phyloP scores from a whole-genome alignment of 345 rosid species.

The Corchorus olitorius region DNA sequence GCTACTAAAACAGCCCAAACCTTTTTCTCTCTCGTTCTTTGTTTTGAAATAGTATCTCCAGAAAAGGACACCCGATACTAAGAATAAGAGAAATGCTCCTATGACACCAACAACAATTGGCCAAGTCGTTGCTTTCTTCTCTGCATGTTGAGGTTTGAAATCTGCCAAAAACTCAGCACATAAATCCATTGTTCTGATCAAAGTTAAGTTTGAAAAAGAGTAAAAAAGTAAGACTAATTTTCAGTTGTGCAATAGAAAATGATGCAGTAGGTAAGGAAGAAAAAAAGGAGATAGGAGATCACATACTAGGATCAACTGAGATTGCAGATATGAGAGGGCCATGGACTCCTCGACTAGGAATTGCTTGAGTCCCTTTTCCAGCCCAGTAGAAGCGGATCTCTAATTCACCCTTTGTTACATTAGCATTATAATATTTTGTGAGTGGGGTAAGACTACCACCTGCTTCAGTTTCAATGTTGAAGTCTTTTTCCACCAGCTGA shows the following conservation, averaged over 20 bases:
- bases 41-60: constrained; percentile 24
- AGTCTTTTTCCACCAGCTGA: constrained; percentile 34
- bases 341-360: constrained; percentile 31
- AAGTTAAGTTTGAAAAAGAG: not conserved
- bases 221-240: not conserved
- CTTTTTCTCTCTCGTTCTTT: constrained; percentile 15
- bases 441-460: constrained; percentile 28
- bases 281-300: constrained; percentile 3
- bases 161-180: constrained; percentile 25
- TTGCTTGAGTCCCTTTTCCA: constrained; percentile 46
- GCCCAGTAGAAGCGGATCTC: constrained; percentile 44
- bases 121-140: constrained; percentile 7
- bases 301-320: constrained; percentile 27
- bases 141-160: constrained; percentile 24
- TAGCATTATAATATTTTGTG: constrained; percentile 12
- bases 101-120: constrained; percentile 27
- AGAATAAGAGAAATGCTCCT: constrained; percentile 22
- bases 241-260: not conserved
- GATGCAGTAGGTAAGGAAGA: not conserved
- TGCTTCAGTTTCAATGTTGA: constrained; percentile 37
- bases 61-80: constrained; percentile 24
- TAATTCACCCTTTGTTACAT: constrained; percentile 17
- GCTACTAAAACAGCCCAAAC: constrained; percentile 17
- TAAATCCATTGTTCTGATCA: not conserved
- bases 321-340: constrained; percentile 43